These are phyloP conservation scores for Paracamarosporium sp. DNA, from an alignment of 2,329 filamentous ascomycete genomes.

Conservation along the genomic window DNA sequence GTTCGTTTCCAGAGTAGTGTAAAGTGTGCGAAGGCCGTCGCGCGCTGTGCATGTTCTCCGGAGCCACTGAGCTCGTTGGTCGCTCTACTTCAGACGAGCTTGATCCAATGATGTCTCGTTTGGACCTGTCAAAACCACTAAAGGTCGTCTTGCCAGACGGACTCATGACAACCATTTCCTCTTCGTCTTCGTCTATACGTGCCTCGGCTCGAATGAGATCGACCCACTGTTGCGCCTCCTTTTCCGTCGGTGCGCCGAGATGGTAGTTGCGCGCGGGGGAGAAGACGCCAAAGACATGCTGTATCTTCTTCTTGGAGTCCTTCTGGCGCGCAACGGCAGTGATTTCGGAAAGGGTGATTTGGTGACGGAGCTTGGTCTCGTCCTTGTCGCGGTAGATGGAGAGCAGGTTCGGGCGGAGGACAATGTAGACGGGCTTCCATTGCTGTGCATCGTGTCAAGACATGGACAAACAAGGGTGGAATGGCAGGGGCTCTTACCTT, in stretches of 20 bases:
- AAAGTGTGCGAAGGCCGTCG: conserved; percentile 68
- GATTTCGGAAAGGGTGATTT: conserved; percentile 86
- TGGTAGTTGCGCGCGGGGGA: conserved; percentile 91
- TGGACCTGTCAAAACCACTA: conserved; percentile 46
- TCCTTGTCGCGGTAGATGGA: conserved; percentile 93
- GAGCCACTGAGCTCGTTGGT: conserved; percentile 33
- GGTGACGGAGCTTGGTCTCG: conserved; percentile 87
- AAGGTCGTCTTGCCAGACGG: conserved; percentile 62
- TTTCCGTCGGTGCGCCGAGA: conserved; percentile 75
- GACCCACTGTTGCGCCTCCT: conserved; percentile 88
- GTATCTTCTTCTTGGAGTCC: conserved; percentile 84
- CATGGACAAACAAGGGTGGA: not conserved
- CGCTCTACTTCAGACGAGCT: conserved; percentile 56
- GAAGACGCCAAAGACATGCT: conserved; percentile 91
- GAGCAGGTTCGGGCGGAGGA: conserved; percentile 86
- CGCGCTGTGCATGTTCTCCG: conserved; percentile 43
- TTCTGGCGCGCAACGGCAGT: conserved; percentile 89
- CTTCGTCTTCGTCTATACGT: conserved; percentile 86
- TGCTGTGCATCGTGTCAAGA: conserved; percentile 60
- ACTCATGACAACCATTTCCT: conserved; percentile 78
- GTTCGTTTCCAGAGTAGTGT: conserved; percentile 68
- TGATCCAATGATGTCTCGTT: conserved; percentile 42
- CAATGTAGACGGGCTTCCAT: conserved; percentile 90
- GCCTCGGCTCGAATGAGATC: conserved; percentile 79
- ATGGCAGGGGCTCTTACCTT: conserved; percentile 62